phyloP scores from a whole-genome alignment of 2,329 filamentous ascomycete genomes.

The Diaporthe destruens region DNA sequence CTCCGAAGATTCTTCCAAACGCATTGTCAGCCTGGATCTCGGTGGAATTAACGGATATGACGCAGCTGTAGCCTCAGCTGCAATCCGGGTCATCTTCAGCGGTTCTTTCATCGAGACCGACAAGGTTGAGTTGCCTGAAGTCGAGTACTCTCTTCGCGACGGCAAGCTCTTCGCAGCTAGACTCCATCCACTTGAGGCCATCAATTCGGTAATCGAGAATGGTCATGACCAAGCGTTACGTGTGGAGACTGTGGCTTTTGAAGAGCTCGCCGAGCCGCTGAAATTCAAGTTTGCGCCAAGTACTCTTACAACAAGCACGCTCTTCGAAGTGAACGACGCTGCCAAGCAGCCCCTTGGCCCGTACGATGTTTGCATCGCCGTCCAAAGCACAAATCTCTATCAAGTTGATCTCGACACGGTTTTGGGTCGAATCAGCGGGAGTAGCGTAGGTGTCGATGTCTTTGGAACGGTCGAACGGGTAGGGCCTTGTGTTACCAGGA shows the following conservation, averaged over 20 bases:
- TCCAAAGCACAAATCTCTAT: slow-evolving; percentile 53
- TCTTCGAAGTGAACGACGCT: slow-evolving; percentile 43
- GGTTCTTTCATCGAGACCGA: slow-evolving; percentile 46
- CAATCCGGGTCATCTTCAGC: slow-evolving; percentile 41
- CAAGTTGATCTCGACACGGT: slow-evolving; percentile 53
- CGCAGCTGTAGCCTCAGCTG: not conserved
- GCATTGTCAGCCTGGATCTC: slow-evolving; percentile 60
- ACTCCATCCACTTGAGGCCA: slow-evolving; percentile 52
- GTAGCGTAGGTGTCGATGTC: slow-evolving; percentile 57
- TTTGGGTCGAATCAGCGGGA: slow-evolving; percentile 50
- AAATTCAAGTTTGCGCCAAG: slow-evolving; percentile 42
- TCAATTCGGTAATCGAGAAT: slow-evolving; percentile 61
- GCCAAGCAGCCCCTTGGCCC: slow-evolving; percentile 43
- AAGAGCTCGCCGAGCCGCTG: slow-evolving; percentile 25
- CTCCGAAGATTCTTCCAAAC: slow-evolving; percentile 61
- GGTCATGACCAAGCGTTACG: slow-evolving; percentile 30
- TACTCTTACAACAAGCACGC: slow-evolving; percentile 38
- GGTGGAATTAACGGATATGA: slow-evolving; percentile 21
- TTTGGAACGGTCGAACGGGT: slow-evolving; percentile 55
- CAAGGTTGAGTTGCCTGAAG: slow-evolving; percentile 48
- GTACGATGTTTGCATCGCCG: slow-evolving; percentile 56
- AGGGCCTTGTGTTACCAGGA: slow-evolving; percentile 45
- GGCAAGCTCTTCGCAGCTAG: slow-evolving; percentile 59
- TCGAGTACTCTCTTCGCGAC: slow-evolving; percentile 58
- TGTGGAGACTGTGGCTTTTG: slow-evolving; percentile 22